Base-by-base conservation (phyloP, 1,284 basidiomycete species). In the Amylostereum areolatum region DNA sequence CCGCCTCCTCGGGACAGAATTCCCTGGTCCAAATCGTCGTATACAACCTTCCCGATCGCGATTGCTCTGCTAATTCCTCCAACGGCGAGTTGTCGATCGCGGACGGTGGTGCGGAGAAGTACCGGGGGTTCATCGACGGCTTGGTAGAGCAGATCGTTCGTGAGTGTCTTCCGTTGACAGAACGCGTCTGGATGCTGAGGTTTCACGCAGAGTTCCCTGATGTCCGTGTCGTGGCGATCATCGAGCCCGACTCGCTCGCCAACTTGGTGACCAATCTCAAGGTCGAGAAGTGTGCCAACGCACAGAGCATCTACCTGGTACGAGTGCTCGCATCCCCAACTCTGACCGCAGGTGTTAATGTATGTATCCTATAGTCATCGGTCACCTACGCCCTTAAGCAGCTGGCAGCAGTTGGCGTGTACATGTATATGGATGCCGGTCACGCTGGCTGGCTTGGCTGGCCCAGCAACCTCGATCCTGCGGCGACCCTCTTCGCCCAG, bases 361-460 rank as follows among this genome's bases (percentile, higher is more conserved):
- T 52, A 53, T 51, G 11, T 37, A 30, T 34, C 10, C 24, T 51
- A 42, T 43, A 73, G 69, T 61, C 68, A 41, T 71, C 71, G 58
- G 73, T 79, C 46, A 75, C 68, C 49, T 83, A 83, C 57, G 80
- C 80, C 28, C 67, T 83, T 49, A 68, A 78, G 62, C 72, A 78
- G 58, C 72, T 83, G 54, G 70, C 74, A 55, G 57, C 71, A 39
- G 73, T 78, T 48, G 77, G 77, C 41, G 80, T 81, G 48, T 78
- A 73, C 70, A 69, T 70, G 66, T 81, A 82, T 66, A 67, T 81
- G 52, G 79, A 83, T 60, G 81, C 81, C 57, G 81, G 80, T 35
- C 80, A 83, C 57, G 80, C 79, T 45, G 81, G 80, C 43, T 85
- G 81, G 81, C 72, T 83, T 53, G 81, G 81, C 43, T 83, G 81